Evolutionary conservation across 352 stramenopile species (phyloP).

Genomic region (Lagenidium giganteum): DNA sequence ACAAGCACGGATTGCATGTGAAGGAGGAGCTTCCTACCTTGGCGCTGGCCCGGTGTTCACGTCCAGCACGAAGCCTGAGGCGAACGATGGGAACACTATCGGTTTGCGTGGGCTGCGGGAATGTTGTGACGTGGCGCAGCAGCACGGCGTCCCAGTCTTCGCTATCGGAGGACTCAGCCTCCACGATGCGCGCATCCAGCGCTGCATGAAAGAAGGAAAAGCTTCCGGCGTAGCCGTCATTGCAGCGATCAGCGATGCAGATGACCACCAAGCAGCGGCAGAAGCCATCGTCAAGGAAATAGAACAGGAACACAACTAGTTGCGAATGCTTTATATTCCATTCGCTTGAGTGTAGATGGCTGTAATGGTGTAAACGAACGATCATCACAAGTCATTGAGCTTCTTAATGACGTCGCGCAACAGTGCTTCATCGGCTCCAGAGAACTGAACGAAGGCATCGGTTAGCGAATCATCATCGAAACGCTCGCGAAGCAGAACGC

Average conservation of each 20-base stretch:
- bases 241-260: conserved; percentile 33
- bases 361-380: no score
- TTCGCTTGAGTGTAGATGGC: no score
- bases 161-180: conserved; percentile 44
- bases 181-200: conserved; percentile 24
- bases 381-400: conserved; percentile 74
- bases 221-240: conserved; percentile 43
- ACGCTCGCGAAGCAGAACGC: neutral
- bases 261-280: conserved; percentile 22
- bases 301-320: conserved; percentile 9
- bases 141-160: conserved; percentile 37
- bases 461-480: neutral
- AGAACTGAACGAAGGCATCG: conserved; percentile 43
- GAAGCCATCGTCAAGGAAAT: conserved; percentile 19
- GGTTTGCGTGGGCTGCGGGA: conserved; percentile 28
- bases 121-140: conserved; percentile 14
- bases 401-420: conserved; percentile 70
- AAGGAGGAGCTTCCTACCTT: conserved; percentile 40
- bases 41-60: conserved; percentile 44
- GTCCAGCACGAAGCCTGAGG: conserved; percentile 46
- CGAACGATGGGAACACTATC: conserved; percentile 47
- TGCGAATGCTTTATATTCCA: no score
- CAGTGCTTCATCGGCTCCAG: conserved; percentile 72
- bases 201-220: conserved; percentile 31
- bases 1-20: conserved; percentile 32